phyloP scores from a whole-genome alignment of 768 basidiomycete species.

The Suillus cothurnatus region DNA sequence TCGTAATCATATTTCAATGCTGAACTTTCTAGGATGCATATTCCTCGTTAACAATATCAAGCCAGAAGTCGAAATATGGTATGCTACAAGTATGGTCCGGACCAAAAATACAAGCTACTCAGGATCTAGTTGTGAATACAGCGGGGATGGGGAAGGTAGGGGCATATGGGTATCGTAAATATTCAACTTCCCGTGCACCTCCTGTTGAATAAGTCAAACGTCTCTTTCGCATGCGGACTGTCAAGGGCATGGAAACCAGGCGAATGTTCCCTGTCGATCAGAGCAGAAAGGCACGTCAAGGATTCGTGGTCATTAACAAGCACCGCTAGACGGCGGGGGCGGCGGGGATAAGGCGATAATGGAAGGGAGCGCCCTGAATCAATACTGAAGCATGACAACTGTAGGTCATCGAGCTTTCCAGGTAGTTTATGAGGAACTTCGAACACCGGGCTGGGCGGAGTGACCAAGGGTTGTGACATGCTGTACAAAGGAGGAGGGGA shows the following conservation, averaged over 20 bases:
- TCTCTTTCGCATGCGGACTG: conserved; percentile 29
- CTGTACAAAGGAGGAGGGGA: conserved; percentile 38
- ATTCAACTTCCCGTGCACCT: background rate
- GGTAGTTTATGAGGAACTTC: background rate
- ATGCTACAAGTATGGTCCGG: background rate
- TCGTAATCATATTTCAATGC: conserved; percentile 35
- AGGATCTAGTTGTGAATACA: background rate
- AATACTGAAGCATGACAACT: background rate
- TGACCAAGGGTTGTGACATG: conserved; percentile 34
- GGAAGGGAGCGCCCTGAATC: background rate
- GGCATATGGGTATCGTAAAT: background rate
- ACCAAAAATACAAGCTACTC: background rate
- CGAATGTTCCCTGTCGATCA: conserved; percentile 34
- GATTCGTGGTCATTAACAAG: conserved; percentile 42
- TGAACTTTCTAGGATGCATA: conserved; percentile 27
- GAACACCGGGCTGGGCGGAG: conserved; percentile 34
- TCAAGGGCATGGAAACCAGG: conserved; percentile 27
- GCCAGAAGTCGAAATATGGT: background rate
- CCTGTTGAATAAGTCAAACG: conserved; percentile 17
- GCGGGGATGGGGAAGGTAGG: background rate
- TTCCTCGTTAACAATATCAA: background rate
- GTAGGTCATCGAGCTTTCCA: background rate
- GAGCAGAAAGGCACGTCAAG: conserved; percentile 36
- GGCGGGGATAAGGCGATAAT: conserved; percentile 19
- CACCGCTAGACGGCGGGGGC: conserved; percentile 40